phyloP scores from a whole-genome alignment of 2,329 filamentous ascomycete genomes.

The Chaetomium sp. region DNA sequence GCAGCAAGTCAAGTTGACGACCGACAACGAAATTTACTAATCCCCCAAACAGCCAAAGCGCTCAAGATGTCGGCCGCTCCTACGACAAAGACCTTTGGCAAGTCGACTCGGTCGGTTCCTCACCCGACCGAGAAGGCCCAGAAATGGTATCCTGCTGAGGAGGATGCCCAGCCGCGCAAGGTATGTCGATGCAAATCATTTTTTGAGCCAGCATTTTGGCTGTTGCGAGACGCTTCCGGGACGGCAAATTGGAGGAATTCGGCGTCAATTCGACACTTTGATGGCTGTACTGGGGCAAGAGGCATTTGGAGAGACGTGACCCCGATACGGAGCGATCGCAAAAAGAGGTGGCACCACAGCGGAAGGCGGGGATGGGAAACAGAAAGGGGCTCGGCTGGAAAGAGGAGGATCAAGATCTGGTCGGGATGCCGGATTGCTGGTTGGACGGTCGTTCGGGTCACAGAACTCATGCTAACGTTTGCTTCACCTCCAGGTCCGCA shows the following conservation, averaged over 20 bases:
- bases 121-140: conserved; percentile 83
- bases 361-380: no score
- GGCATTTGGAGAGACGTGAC: no score
- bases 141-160: conserved; percentile 98
- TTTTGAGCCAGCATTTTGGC: conserved; percentile 11
- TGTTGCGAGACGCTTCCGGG: conserved; percentile 2
- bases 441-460: background rate
- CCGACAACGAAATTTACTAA: conserved; percentile 26
- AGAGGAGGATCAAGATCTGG: background rate
- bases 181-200: conserved; percentile 55
- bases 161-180: conserved; percentile 84
- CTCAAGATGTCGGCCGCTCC: conserved; percentile 65
- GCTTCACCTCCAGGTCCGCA: conserved; percentile 66
- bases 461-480: conserved; percentile 26
- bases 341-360: no score
- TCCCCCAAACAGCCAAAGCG: conserved; percentile 26
- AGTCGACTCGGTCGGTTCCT: conserved; percentile 88
- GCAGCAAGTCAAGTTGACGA: conserved; percentile 25
- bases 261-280: conserved; percentile 1
- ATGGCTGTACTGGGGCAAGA: no score
- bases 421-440: background rate
- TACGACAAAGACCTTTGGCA: conserved; percentile 95
- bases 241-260: conserved; percentile 13
- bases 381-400: background rate
- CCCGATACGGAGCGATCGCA: no score